These are phyloP conservation scores for Didymella glomerata DNA, from an alignment of 2,329 filamentous ascomycete species.

Conservation along the genomic window DNA sequence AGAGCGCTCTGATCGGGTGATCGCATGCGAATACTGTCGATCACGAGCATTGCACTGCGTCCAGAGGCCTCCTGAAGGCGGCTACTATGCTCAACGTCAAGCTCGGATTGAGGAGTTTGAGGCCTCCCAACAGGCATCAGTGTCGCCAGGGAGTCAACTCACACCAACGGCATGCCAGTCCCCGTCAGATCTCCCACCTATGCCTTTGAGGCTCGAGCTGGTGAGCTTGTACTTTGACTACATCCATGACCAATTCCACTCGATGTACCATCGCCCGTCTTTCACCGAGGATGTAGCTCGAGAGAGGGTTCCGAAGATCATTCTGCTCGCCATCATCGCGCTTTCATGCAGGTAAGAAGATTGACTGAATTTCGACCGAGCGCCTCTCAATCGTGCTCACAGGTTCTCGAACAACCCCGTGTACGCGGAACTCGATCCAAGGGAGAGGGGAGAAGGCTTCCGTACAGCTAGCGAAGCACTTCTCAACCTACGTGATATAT, in stretches of 20 bases:
- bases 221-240: conserved; percentile 37
- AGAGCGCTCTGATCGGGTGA: conserved; percentile 20
- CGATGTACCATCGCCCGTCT: conserved; percentile 33
- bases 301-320: conserved; percentile 27
- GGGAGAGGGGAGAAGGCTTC: conserved; percentile 31
- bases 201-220: conserved; percentile 28
- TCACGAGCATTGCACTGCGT: conserved; percentile 32
- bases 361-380: background rate
- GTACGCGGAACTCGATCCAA: conserved; percentile 27
- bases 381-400: background rate
- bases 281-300: conserved; percentile 31
- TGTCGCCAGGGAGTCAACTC: conserved; percentile 2
- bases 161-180: conserved; percentile 17
- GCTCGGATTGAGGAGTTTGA: conserved; percentile 26
- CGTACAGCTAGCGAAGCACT: conserved; percentile 28
- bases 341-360: conserved; percentile 28
- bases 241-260: conserved; percentile 39
- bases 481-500: conserved; percentile 32
- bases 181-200: conserved; percentile 24
- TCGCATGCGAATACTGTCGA: conserved; percentile 32
- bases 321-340: conserved; percentile 34
- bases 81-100: conserved; percentile 36
- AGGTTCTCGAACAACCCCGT: conserved; percentile 28
- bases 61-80: conserved; percentile 35
- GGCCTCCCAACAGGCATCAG: conserved; percentile 15